Conservation (phyloP, 768 basidiomycete species). For the Tulasnella sp. region DNA sequence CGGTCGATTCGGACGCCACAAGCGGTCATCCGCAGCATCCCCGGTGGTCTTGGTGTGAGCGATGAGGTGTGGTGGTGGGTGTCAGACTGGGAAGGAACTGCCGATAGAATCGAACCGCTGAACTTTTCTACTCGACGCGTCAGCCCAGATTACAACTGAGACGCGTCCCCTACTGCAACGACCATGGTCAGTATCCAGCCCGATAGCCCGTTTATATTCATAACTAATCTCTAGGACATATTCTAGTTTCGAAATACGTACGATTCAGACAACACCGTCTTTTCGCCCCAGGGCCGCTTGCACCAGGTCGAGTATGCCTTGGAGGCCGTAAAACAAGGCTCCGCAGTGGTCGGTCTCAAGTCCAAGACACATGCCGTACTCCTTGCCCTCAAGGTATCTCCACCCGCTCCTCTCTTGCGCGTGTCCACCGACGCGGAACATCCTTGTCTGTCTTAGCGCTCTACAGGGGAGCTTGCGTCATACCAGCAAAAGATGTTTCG, state of each 20-base stretch:
- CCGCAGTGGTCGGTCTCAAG: slow-evolving; percentile 92
- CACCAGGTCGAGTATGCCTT: slow-evolving; percentile 98
- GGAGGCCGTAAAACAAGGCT: slow-evolving; percentile 98
- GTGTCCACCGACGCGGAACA: background rate
- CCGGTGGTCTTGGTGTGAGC: too few relatives aligned
- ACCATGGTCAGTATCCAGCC: too few relatives aligned
- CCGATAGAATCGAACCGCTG: too few relatives aligned
- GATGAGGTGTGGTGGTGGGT: too few relatives aligned
- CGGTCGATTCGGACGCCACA: too few relatives aligned
- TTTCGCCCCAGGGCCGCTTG: slow-evolving; percentile 90
- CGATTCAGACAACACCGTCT: slow-evolving; percentile 97
- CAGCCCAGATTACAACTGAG: too few relatives aligned
- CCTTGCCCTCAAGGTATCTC: slow-evolving; percentile 75
- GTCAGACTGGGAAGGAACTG: too few relatives aligned
- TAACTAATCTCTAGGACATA: too few relatives aligned
- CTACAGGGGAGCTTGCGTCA: slow-evolving; percentile 94
- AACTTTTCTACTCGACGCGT: too few relatives aligned
- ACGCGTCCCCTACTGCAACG: too few relatives aligned
- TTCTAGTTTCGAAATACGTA: slow-evolving; percentile 97
- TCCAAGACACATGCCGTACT: slow-evolving; percentile 92
- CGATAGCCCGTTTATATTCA: too few relatives aligned
- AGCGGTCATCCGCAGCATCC: too few relatives aligned
- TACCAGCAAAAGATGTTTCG: slow-evolving; percentile 99
- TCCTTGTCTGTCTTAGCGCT: slow-evolving; percentile 47
- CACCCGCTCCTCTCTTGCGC: background rate